Evolutionary conservation across 1,284 basidiomycete genomes (phyloP).

Genomic region (Mycosarcoma maydis): DNA sequence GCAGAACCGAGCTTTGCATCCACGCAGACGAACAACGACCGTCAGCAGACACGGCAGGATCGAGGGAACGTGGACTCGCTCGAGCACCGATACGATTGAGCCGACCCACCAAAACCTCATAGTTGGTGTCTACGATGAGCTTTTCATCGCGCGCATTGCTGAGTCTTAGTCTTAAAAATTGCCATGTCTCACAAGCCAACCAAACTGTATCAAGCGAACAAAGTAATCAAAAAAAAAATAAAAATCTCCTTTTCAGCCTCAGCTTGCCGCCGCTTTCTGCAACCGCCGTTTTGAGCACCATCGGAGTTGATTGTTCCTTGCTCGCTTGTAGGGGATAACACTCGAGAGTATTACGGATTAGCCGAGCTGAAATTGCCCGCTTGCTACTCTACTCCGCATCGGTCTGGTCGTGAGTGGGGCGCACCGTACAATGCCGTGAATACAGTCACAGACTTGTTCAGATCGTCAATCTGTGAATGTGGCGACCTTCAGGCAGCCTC

Average conservation of each 20-base stretch:
- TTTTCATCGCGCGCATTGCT: too few species aligned
- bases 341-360: constrained; percentile 2
- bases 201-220: too few species aligned
- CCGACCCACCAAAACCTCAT: not conserved
- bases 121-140: too few species aligned
- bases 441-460: not conserved
- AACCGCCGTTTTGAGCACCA: not conserved
- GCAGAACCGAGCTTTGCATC: not conserved
- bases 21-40: too few species aligned
- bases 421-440: too few species aligned
- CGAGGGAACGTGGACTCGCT: constrained; percentile 25
- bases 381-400: not conserved
- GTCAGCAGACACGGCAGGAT: not conserved
- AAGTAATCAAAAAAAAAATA: too few species aligned
- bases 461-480: too few species aligned
- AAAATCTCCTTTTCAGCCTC: not conserved
- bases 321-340: constrained; percentile 32
- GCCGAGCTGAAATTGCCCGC: constrained; percentile 8
- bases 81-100: not conserved
- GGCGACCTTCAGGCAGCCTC: too few species aligned
- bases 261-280: constrained; percentile 9
- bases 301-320: constrained; percentile 26
- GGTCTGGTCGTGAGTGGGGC: too few species aligned
- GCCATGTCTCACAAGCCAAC: not conserved
- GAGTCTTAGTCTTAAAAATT: not conserved